Evolutionary conservation across 192 early-diverging fungal genomes (phyloP), one percentile per base, ranked within the genome.

Genomic region (Geosiphon pyriformis): DNA sequence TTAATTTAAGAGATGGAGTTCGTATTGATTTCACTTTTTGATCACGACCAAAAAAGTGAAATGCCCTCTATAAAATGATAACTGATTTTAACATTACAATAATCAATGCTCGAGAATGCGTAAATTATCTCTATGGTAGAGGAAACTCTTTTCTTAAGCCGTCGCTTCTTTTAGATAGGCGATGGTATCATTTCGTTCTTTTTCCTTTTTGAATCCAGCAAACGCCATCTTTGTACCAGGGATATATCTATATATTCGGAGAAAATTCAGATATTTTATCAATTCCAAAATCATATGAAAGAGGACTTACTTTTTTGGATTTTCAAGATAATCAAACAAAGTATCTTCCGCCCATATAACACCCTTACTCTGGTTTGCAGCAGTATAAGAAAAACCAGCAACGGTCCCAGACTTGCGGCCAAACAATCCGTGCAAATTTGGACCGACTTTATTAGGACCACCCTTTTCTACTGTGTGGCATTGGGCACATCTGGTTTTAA

Each of bases 401-500:
- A 86, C 90, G 66, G 85, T 78, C 49, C 94, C 96, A 58, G 94
- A 94, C 74, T 86, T 82, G 68, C 92, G 90, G 42, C 92, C 92
- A 65, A 96, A 91, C 56, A 98, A 73, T 60, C 94, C 94, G 83
- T 93, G 81, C 50, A 98, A 83, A 82, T 95, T 96, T 72, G 96
- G 96, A 22, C 96, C 96, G 67, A 92, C 88, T 88, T 98, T 96
- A 87, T 96, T 88, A 64, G 91, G 71, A 62, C 80, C 88, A 65
- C 87, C 89, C 80, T 88, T 68, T 25, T 98, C 94, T 30, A 94
- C 87, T 69, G 94, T 94, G 87, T 98, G 94, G 85, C 95, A 98
- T 77, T 94, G 93, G 62, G 95, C 94, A 70, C 95, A 98, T 67
- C 95, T 92, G 72, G 95, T 98, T 87, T 98, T 98, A 90, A 98